Evolutionary conservation across 139 green algal species (phyloP).

Genomic region (Desmodesmus armatus): DNA sequence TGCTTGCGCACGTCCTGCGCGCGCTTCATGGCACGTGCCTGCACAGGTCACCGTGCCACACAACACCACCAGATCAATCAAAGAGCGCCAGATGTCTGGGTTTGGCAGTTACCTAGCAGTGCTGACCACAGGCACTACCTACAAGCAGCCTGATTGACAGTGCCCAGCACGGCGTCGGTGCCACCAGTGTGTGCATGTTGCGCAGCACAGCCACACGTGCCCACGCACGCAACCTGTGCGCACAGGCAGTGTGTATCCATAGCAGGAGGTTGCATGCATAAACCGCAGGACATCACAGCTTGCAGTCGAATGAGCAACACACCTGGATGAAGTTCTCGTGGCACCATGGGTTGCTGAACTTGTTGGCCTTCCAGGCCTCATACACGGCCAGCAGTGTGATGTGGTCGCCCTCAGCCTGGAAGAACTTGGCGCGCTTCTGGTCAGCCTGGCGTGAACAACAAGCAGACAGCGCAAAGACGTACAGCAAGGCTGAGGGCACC

Average conservation of each 20-base stretch:
- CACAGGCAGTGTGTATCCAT: too few relatives aligned
- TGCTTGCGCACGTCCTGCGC: constrained; percentile 97
- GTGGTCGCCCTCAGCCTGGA: constrained; percentile 97
- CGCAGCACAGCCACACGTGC: too few relatives aligned
- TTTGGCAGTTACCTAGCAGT: not conserved
- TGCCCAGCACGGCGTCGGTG: too few relatives aligned
- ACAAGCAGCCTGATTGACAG: too few relatives aligned
- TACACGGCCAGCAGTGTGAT: constrained; percentile 97
- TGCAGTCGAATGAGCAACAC: too few relatives aligned
- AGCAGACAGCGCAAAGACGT: not conserved
- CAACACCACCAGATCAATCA: not conserved
- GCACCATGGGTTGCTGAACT: constrained; percentile 95
- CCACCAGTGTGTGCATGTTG: too few relatives aligned
- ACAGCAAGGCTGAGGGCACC: not conserved
- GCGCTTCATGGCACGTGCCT: constrained; percentile 89
- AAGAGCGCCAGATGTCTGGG: not conserved
- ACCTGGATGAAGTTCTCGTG: constrained; percentile 96
- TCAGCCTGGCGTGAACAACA: constrained; percentile 74
- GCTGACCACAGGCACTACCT: too few relatives aligned
- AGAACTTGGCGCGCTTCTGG: constrained; percentile 96
- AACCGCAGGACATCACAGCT: too few relatives aligned
- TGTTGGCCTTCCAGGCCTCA: constrained; percentile 95
- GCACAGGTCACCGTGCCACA: not conserved
- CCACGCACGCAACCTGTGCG: too few relatives aligned
- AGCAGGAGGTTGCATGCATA: too few relatives aligned